phyloP scores from a whole-genome alignment of 2,329 filamentous ascomycete genomes.

The Aspergillus tamarii region DNA sequence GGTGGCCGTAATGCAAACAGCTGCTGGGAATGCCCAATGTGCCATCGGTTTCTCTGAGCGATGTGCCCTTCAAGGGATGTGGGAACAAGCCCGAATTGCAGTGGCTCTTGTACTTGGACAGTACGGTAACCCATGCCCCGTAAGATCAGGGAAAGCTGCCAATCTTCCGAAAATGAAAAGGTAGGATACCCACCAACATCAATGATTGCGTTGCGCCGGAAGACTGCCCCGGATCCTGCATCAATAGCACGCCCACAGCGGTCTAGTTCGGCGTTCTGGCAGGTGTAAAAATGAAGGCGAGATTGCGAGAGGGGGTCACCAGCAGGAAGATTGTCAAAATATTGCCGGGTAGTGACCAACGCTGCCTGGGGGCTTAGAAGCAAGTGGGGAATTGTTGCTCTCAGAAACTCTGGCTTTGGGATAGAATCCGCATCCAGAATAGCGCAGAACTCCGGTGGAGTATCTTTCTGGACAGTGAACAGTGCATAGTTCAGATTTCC shows the following conservation, averaged over 20 bases:
- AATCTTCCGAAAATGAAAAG: slow-evolving; percentile 40
- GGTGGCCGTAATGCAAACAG: background rate
- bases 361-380: slow-evolving; percentile 30
- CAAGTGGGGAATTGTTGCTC: slow-evolving; percentile 41
- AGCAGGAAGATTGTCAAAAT: slow-evolving; percentile 37
- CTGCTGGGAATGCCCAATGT: slow-evolving; percentile 1
- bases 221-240: slow-evolving; percentile 39
- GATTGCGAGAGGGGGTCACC: slow-evolving; percentile 37
- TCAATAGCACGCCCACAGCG: slow-evolving; percentile 32
- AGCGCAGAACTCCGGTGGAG: slow-evolving; percentile 34
- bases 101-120: slow-evolving; percentile 33
- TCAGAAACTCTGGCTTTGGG: slow-evolving; percentile 38
- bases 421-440: slow-evolving; percentile 43
- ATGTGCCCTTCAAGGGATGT: slow-evolving; percentile 40
- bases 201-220: slow-evolving; percentile 35
- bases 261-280: slow-evolving; percentile 38
- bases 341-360: slow-evolving; percentile 39
- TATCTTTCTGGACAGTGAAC: slow-evolving; percentile 25
- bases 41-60: slow-evolving; percentile 42
- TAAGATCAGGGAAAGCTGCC: slow-evolving; percentile 37
- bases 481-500: slow-evolving; percentile 43
- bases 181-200: slow-evolving; percentile 38
- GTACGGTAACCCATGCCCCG: slow-evolving; percentile 33
- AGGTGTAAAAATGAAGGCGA: slow-evolving; percentile 36
- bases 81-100: slow-evolving; percentile 40